Percentiles rank a stretch among this genome's conserved stretches.
Evolutionary conservation across 2,329 filamentous ascomycete species (phyloP).

Genomic region (Aspergillus ustus): DNA sequence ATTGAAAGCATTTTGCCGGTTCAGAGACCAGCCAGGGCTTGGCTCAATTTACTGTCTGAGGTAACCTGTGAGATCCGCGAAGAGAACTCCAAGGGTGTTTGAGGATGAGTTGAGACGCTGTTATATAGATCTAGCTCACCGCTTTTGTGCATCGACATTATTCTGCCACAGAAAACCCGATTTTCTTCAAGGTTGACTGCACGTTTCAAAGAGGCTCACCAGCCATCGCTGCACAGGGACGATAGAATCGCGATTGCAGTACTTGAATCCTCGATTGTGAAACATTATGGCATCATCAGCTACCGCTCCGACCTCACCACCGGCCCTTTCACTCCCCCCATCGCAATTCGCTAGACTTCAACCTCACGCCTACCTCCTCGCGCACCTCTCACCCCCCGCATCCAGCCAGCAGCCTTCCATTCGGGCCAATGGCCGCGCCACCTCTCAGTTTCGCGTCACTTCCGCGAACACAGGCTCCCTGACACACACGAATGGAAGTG

Average conservation of each 20-base stretch:
- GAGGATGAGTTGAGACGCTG: neutral
- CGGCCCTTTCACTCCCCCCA: constrained; percentile 63
- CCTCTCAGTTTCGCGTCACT: constrained; percentile 71
- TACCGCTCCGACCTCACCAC: constrained; percentile 32
- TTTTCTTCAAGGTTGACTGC: constrained; percentile 20
- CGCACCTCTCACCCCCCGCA: constrained; percentile 72
- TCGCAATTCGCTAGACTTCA: constrained; percentile 82
- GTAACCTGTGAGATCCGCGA: neutral
- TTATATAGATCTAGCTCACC: constrained; percentile 14
- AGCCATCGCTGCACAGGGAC: neutral
- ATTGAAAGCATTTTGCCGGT: neutral
- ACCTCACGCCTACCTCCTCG: constrained; percentile 85
- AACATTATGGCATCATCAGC: constrained; percentile 29
- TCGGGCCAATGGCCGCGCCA: constrained; percentile 80
- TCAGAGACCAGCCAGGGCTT: too few relatives aligned
- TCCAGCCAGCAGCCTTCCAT: constrained; percentile 58
- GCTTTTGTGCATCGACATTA: constrained; percentile 19
- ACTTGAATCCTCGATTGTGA: neutral
- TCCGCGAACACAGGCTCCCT: constrained; percentile 81
- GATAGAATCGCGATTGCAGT: neutral
- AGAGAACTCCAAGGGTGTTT: neutral
- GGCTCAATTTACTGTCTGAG: neutral
- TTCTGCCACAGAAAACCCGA: constrained; percentile 28
- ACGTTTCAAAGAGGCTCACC: neutral
- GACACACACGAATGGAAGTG: constrained; percentile 86